Evolutionary conservation across 371 early-diverging fungal species (phyloP).

Genomic region (Apophysomyces trapeziformis): DNA sequence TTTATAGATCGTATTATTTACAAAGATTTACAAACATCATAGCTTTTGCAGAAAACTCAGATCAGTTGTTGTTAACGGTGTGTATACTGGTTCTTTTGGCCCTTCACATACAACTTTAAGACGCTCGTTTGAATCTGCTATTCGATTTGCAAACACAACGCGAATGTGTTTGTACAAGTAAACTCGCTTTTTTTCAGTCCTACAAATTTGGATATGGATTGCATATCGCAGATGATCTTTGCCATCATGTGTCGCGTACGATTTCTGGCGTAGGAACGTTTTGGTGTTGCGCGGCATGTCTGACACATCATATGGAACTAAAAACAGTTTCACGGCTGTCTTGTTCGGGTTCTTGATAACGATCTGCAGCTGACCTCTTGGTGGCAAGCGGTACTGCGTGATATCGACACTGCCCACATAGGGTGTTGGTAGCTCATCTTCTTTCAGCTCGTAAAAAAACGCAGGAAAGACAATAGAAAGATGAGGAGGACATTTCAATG

Average conservation of each 20-base stretch:
- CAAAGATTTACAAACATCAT: constrained; percentile 2
- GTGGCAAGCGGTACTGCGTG: constrained; percentile 69
- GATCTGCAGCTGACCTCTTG: constrained; percentile 81
- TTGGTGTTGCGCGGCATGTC: constrained; percentile 78
- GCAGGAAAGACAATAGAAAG: constrained; percentile 73
- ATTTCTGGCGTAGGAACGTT: constrained; percentile 85
- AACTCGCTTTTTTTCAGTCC: constrained; percentile 57
- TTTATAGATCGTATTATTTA: neutral
- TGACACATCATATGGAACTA: constrained; percentile 81
- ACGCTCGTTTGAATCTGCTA: constrained; percentile 60
- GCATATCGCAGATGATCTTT: constrained; percentile 63
- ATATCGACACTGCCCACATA: constrained; percentile 56
- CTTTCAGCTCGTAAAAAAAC: constrained; percentile 69
- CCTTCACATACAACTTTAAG: constrained; percentile 67
- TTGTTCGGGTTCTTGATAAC: constrained; percentile 83
- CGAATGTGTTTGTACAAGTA: constrained; percentile 74
- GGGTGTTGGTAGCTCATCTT: constrained; percentile 58
- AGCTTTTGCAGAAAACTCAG: constrained; percentile 12
- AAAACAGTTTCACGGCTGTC: constrained; percentile 80
- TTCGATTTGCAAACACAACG: constrained; percentile 78
- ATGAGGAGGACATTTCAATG: constrained; percentile 73
- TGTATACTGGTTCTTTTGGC: constrained; percentile 51
- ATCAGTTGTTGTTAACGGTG: constrained; percentile 28
- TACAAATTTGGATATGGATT: constrained; percentile 76
- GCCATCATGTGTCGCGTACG: constrained; percentile 38